Base-by-base conservation (phyloP, 805 yeast genomes). In the Wickerhamiella nectarea region DNA sequence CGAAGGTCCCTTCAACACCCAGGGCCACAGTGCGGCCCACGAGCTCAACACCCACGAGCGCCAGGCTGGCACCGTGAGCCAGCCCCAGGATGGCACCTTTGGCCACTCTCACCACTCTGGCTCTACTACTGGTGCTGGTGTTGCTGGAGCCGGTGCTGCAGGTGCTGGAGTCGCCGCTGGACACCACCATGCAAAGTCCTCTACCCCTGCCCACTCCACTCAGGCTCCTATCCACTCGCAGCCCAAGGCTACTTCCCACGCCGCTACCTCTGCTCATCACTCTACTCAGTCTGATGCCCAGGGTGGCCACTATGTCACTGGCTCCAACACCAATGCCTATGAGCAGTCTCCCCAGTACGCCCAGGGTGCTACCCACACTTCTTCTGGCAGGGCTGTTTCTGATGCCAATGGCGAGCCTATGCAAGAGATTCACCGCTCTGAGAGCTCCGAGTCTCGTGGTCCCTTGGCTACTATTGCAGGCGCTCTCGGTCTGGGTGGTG, bases 91-190 rank as follows among this genome's bases (percentile, higher is more conserved):
- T 12, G 14, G n/a, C 14, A 10, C 3, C 15, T 10, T 12, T 28
- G 31, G 31, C 31, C 31, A 28, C 31, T 28, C 31, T 5, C 15
- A 28, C 14, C 25, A 21, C 37, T 6, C 25, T 4, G 25, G 24
- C 26, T 15, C 20, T 20, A 26, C 22, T 9, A 10, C 37, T 20
- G 26, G 37, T 20, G 37, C 21, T 22, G 31, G 20, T 22, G 31
- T 14, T 14, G 36, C 21, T 20, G 42, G 36, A 10, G 42, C 21
- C 21, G 34, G 17, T 19, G 42, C 28, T 19, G 41, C 20, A 20
- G 42, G 24, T 20, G 42, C 36, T 17, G 21, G 31, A 14, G 31
- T 15, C 6, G 14, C 31, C 3, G 12, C 31, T 11, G 15, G n/a
- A 14, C 15, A 10, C 31, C 31, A 12, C 31, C 7, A 3, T 5